phyloP scores from a whole-genome alignment of 1,139 yeast species.

The Arxiozyma telluris region DNA sequence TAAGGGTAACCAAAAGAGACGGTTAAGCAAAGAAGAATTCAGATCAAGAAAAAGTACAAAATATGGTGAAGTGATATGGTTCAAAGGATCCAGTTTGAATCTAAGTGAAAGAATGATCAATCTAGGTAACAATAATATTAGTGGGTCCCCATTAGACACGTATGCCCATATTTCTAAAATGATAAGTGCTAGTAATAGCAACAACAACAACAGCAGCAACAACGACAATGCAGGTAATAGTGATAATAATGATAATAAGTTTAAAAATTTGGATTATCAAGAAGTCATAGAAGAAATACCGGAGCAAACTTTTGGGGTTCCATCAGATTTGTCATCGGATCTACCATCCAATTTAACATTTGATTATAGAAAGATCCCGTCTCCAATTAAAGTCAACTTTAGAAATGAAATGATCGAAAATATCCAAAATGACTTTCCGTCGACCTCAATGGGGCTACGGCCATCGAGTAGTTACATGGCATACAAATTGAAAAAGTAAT shows the following conservation, averaged over 20 bases:
- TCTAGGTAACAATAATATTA: slow-evolving; percentile 10
- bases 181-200: slow-evolving; percentile 1
- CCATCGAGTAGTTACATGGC: slow-evolving; percentile 27
- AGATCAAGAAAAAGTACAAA: slow-evolving; percentile 22
- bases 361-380: neutral
- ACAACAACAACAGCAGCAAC: too few species aligned
- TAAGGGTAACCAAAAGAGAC: slow-evolving; percentile 23
- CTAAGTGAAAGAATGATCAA: slow-evolving; percentile 41
- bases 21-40: slow-evolving; percentile 24
- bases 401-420: slow-evolving; percentile 6
- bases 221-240: slow-evolving; percentile 12
- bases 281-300: neutral
- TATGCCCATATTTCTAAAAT: slow-evolving; percentile 20
- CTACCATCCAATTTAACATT: neutral
- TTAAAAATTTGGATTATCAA: slow-evolving; percentile 15
- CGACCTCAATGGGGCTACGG: slow-evolving; percentile 24
- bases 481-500: slow-evolving; percentile 11
- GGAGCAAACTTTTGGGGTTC: neutral
- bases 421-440: slow-evolving; percentile 15
- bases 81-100: slow-evolving; percentile 66
- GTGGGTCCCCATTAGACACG: slow-evolving; percentile 9
- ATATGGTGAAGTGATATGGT: slow-evolving; percentile 57
- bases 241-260: slow-evolving; percentile 14
- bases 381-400: neutral
- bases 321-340: neutral